Percentiles rank a stretch among this genome's conserved stretches.
phyloP scores from a whole-genome alignment of 495 filamentous ascomycete species.

The Podospora pseudoanserina region DNA sequence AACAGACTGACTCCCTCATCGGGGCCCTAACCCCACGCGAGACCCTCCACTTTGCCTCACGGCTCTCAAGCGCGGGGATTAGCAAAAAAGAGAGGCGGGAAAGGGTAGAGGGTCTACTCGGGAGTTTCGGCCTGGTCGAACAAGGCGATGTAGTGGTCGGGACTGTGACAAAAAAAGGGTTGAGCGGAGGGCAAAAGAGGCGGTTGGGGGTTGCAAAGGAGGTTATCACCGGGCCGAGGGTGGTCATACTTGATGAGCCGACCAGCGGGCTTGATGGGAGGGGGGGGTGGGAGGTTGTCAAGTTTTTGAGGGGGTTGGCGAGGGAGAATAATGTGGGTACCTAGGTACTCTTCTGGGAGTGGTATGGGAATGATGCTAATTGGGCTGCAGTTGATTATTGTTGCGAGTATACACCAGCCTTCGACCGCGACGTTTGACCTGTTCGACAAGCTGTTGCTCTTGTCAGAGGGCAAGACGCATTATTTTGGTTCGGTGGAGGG shows the following conservation, averaged over 20 bases:
- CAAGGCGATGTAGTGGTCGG: slow-evolving; percentile 69
- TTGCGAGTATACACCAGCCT: slow-evolving; percentile 79
- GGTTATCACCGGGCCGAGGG: slow-evolving; percentile 72
- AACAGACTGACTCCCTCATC: slow-evolving; percentile 81
- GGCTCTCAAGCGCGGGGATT: slow-evolving; percentile 56
- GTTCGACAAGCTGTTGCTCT: slow-evolving; percentile 73
- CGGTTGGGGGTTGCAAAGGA: slow-evolving; percentile 74
- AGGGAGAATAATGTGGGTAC: slow-evolving; percentile 58
- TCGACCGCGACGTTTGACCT: slow-evolving; percentile 71
- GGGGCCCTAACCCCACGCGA: slow-evolving; percentile 74
- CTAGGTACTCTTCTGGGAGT: not conserved
- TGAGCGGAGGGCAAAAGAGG: slow-evolving; percentile 77
- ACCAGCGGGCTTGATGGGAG: slow-evolving; percentile 78
- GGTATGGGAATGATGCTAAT: slow-evolving; percentile 43
- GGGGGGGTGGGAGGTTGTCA: slow-evolving; percentile 75
- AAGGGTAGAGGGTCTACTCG: slow-evolving; percentile 82
- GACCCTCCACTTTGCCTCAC: slow-evolving; percentile 71
- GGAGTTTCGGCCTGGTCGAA: slow-evolving; percentile 69
- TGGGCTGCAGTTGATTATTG: slow-evolving; percentile 57
- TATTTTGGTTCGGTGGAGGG: slow-evolving; percentile 61
- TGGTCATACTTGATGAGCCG: slow-evolving; percentile 79
- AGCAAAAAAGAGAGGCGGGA: slow-evolving; percentile 59
- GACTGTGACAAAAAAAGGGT: slow-evolving; percentile 73
- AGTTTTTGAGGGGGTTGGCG: slow-evolving; percentile 69
- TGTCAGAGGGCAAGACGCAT: slow-evolving; percentile 63